Base-by-base conservation (phyloP, 257 asterid species). In the Solanum pimpinellifolium region DNA sequence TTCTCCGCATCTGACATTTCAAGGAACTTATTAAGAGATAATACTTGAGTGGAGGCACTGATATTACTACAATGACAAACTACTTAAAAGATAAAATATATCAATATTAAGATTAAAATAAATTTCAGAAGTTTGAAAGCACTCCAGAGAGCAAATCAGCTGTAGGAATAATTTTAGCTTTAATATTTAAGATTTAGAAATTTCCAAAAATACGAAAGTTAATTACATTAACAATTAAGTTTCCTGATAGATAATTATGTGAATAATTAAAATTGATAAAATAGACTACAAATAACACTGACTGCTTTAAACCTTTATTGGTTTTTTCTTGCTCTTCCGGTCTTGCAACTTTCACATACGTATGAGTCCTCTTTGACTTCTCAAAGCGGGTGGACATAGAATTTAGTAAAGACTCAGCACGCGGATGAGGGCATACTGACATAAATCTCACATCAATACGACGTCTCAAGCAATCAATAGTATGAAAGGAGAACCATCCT, bases 381-480 rank as follows among this genome's bases (percentile, higher is more conserved):
- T 97, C 98, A 84, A 97, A 94, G 87, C 94, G 96, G 68, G 86
- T 90, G n/a, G 92, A 77, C 76, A 86, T 90, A 76, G 92, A 90
- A 89, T 89, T 95, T 86, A 94, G 90, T 70, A 97, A 89, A 86
- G 97, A 85, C 87, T 93, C 93, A 62, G 95, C 98, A 88, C 95
- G 98, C 31, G 89, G 83, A 87, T 92, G 95, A 2, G 99, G 97
- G 88, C 91, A 97, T 37, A 91, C 90, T 33, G 98, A 92, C 89
- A 97, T 88, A 90, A 95, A 97, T 91, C 97, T 94, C 92, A 94
- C 92, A 87, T 98, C 94, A 88, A 95, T 96, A 47, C 96, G 89
- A 46, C 90, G 86, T 76, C 99, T 92, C 91, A 97, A 89, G 89
- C 92, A 89, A 87, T 94, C 93, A 56, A 94, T 88, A 85, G 89